Base-by-base conservation (phyloP, 1,284 basidiomycete genomes). In the Butyriboletus appendiculatus region DNA sequence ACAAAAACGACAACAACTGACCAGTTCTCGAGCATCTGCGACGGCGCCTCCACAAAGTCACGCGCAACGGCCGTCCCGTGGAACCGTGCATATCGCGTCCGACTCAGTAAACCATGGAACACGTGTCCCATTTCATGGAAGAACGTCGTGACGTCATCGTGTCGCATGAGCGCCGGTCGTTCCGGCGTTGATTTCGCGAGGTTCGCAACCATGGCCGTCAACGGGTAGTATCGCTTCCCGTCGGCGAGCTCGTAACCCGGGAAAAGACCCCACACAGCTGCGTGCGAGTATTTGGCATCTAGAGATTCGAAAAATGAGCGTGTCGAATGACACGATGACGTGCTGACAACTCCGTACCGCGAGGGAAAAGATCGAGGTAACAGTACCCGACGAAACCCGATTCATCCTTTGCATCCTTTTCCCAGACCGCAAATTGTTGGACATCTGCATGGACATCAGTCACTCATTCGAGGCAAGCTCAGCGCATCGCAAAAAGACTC, bases 1-100 rank as follows among this genome's bases (percentile, higher is more conserved):
- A 38, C 12, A 22, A 15, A 22, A 30, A 26, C 28, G 18, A 15
- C 43, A 5, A 50, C 75, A 10, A 56, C 75, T 9, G 43, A 85
- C 92, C 92, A 95, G 67, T 94, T 92, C 73, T 95, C 93, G 56
- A 94, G 76, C 92, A 94, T 94, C 73, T 94, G 91, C 18, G 85
- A 88, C 0, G 91, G 92, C 0, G 90, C 90, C 71, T 94, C 92
- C 7, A 92, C 91, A 61, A 94, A 95, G 72, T 95, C 92, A 15
- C 87, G 69, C 1, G 87, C 88, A 34, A 92, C 89, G 40, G 77
- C 79, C 22, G 88, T 92, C 8, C 91, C 90, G 61, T 92, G 89
- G 82, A 94, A 94, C 24, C 86, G 76, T 22, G 82, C 71, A 67
- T 84, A 93, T 60, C 80, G 81, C 20, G 90, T 94, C 56, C 74